Conservation (phyloP, 257 asterid genomes). For the Solanum medicagineum region DNA sequence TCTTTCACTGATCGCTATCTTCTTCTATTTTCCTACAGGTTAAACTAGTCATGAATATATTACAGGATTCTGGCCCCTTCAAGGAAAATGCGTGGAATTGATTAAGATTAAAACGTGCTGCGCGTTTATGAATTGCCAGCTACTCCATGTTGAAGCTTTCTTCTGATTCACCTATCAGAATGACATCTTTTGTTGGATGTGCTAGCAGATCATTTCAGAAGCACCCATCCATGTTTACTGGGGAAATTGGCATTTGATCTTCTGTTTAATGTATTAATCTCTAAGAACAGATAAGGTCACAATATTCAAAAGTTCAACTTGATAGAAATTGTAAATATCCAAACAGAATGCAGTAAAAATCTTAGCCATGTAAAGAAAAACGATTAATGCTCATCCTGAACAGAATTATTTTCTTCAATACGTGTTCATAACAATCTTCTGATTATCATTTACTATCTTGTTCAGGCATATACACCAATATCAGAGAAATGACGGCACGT, state of each 20-base stretch:
- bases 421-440: not conserved
- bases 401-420: not conserved
- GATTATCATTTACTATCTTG: not conserved
- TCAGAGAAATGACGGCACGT: not conserved
- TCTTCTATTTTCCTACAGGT: conserved; percentile 28
- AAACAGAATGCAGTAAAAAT: not conserved
- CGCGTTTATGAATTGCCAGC: not conserved
- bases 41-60: conserved; percentile 53
- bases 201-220: not conserved
- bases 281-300: not conserved
- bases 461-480: not conserved
- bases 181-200: not conserved
- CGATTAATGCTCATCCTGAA: not conserved
- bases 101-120: not conserved
- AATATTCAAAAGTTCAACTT: not conserved
- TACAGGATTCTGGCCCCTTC: conserved; percentile 77
- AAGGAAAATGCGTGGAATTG: conserved; percentile 28
- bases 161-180: not conserved
- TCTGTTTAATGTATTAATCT: not conserved
- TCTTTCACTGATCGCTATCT: not conserved
- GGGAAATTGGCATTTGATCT: not conserved
- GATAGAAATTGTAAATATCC: not conserved
- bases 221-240: not conserved
- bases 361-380: not conserved
- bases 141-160: not conserved